Base-by-base conservation (phyloP, 352 stramenopile species). In the Plasmopara halstedii region DNA sequence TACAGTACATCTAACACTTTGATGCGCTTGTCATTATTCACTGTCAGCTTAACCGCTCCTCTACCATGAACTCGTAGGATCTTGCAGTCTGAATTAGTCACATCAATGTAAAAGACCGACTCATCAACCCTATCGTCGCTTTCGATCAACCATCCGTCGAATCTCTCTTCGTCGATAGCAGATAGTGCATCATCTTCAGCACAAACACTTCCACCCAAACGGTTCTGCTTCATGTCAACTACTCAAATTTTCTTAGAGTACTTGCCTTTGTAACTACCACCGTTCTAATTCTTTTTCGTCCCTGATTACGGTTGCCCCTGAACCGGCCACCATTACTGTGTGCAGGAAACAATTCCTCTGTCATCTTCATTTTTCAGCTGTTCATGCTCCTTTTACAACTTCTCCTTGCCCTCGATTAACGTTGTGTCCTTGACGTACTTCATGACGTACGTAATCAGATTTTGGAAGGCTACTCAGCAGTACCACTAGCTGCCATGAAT, bases 401-500 rank as follows among this genome's bases (percentile, higher is more conserved):
- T 66, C 19, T 55, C 46, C 27, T 62, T 2, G 48, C 10, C n/a
- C n/a, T n/a, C n/a, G n/a, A n/a, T n/a, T n/a, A n/a, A n/a, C n/a
- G n/a, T n/a, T n/a, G n/a, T n/a, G 6, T 29, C 48, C 13, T 39
- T 38, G 3, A 31, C 41, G 47, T 67, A 62, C 46, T 55, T 52
- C 0, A 48, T 21, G 20, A 47, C 47, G 0, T 33, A 56, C 14
- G 26, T 19, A 17, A 57, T 57, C 18, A 51, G 11, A 14, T 57
- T 35, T 33, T 67, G 50, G 38, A 6, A 70, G 46, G 20, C 59
- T 70, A 2, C 48, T 54, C 3, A 64, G 36, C 17, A 70, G 29
- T 0, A 70, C 23, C 2, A 64, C 56, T 2, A 70, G 8, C 40
- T 73, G 50, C 6, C 59, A 38, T 9, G 52, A 18, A 6, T 59